Percentiles rank a stretch among this genome's conserved stretches.
These are phyloP conservation scores for Candida patagonica DNA, from an alignment of 805 yeast species.

Conservation along the genomic window DNA sequence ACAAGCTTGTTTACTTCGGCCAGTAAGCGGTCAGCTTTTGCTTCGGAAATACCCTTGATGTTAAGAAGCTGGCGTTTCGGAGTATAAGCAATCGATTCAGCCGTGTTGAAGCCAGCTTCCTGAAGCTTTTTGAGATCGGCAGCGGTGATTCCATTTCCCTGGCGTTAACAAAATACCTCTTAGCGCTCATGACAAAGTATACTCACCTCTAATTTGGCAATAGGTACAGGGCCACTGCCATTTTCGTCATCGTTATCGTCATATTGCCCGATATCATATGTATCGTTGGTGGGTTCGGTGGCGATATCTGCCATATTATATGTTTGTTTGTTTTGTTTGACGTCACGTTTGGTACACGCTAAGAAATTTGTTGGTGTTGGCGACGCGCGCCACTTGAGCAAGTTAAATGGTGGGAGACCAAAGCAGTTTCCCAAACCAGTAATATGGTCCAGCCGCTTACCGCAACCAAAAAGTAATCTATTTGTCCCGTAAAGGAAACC, in stretches of 20 bases:
- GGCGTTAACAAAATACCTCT: neutral
- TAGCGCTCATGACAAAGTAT: neutral
- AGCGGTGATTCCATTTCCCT: slow-evolving; percentile 64
- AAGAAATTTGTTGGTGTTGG: too few species aligned
- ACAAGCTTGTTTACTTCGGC: slow-evolving; percentile 78
- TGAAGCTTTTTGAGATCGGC: slow-evolving; percentile 71
- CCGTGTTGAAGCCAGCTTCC: slow-evolving; percentile 81
- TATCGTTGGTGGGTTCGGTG: too few species aligned
- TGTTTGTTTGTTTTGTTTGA: too few species aligned
- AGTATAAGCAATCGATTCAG: slow-evolving; percentile 78
- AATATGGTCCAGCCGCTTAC: too few species aligned
- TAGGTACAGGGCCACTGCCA: slow-evolving; percentile 1
- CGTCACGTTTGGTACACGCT: too few species aligned
- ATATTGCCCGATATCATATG: too few species aligned
- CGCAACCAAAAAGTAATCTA: too few species aligned
- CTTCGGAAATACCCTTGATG: slow-evolving; percentile 90
- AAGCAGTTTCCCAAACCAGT: too few species aligned
- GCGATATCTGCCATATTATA: too few species aligned
- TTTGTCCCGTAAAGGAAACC: too few species aligned
- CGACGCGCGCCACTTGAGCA: too few species aligned
- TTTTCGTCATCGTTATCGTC: slow-evolving; percentile 5
- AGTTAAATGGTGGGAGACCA: too few species aligned
- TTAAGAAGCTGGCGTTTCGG: slow-evolving; percentile 69
- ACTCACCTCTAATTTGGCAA: slow-evolving; percentile 3
- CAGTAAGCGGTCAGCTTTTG: slow-evolving; percentile 80